phyloP scores from a whole-genome alignment of 139 green algal species.

The Micractinium conductrix region DNA sequence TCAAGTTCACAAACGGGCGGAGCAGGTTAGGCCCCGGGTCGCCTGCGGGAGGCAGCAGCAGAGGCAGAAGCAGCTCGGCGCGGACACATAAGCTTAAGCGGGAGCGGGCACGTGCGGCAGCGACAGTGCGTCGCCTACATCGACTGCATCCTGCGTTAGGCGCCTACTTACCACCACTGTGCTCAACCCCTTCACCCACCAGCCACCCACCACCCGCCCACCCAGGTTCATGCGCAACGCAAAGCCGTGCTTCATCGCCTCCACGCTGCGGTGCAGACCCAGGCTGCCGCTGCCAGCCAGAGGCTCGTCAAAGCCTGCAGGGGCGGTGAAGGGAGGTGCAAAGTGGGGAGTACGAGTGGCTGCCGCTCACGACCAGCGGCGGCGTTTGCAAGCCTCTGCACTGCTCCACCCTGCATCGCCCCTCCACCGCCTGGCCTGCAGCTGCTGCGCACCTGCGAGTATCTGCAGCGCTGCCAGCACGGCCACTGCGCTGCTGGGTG shows the following conservation, averaged over 20 bases:
- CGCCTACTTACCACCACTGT: too few species aligned
- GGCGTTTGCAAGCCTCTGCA: too few species aligned
- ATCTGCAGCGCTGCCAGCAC: conserved; percentile 66
- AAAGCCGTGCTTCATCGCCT: conserved; percentile 91
- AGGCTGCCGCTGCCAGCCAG: conserved; percentile 42
- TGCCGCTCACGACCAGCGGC: too few species aligned
- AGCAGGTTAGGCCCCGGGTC: background rate
- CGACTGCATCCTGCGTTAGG: too few species aligned
- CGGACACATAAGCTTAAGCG: too few species aligned
- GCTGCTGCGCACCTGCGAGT: conserved; percentile 53
- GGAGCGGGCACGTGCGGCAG: too few species aligned
- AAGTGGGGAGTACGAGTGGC: background rate
- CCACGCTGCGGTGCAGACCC: conserved; percentile 61
- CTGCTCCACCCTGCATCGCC: too few species aligned
- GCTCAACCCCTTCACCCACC: too few species aligned
- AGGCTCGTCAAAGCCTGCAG: conserved; percentile 51
- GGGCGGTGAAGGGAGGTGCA: too few species aligned
- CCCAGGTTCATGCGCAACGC: conserved; percentile 80
- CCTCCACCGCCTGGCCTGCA: too few species aligned
- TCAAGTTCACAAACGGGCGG: conserved; percentile 55
- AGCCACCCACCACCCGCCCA: conserved; percentile 55
- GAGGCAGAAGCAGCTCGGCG: too few species aligned
- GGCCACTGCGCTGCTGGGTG: conserved; percentile 62
- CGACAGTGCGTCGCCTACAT: too few species aligned
- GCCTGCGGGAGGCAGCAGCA: background rate